These are phyloP conservation scores for Dothiorella sarmentorum DNA, from an alignment of 2,329 filamentous ascomycete genomes.

Conservation along the genomic window DNA sequence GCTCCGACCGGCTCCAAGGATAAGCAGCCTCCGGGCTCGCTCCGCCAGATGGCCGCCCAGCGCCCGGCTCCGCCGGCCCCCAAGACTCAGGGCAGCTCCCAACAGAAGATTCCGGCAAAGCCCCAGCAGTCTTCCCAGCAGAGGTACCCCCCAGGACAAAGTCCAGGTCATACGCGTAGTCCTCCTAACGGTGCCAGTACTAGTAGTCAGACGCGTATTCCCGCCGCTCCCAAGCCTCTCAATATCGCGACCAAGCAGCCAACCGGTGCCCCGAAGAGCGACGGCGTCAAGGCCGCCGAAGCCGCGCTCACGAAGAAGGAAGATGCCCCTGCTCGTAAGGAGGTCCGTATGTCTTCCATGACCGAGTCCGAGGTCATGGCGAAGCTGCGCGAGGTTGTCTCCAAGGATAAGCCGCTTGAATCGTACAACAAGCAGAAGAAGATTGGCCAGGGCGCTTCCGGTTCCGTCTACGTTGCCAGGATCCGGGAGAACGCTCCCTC, in stretches of 20 bases:
- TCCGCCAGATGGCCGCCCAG: conserved; percentile 63
- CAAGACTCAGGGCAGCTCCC: conserved; percentile 31
- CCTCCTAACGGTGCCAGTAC: conserved; percentile 13
- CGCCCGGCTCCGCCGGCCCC: conserved; percentile 77
- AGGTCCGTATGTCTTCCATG: conserved; percentile 98
- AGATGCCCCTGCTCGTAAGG: conserved; percentile 72
- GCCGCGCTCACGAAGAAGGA: conserved; percentile 79
- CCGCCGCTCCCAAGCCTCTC: conserved; percentile 53
- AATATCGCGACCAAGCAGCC: conserved; percentile 49
- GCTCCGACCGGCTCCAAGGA: conserved; percentile 53
- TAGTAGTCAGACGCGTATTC: conserved; percentile 23
- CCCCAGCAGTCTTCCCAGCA: conserved; percentile 23
- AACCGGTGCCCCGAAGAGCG: conserved; percentile 51
- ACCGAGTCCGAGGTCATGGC: conserved; percentile 96
- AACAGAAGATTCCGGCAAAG: conserved; percentile 26
- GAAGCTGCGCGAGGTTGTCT: conserved; percentile 88
- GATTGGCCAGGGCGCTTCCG: conserved; percentile 96
- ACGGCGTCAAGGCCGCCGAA: conserved; percentile 84
- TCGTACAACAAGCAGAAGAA: conserved; percentile 99
- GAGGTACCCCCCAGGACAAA: conserved; percentile 20
- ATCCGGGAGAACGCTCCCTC: conserved; percentile 87
- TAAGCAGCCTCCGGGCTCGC: conserved; percentile 48
- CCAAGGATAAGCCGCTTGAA: conserved; percentile 88
- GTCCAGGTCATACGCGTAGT: conserved; percentile 13
- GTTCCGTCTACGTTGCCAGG: conserved; percentile 95